These are phyloP conservation scores for Pisolithus albus DNA, from an alignment of 768 basidiomycete genomes.

Conservation along the genomic window DNA sequence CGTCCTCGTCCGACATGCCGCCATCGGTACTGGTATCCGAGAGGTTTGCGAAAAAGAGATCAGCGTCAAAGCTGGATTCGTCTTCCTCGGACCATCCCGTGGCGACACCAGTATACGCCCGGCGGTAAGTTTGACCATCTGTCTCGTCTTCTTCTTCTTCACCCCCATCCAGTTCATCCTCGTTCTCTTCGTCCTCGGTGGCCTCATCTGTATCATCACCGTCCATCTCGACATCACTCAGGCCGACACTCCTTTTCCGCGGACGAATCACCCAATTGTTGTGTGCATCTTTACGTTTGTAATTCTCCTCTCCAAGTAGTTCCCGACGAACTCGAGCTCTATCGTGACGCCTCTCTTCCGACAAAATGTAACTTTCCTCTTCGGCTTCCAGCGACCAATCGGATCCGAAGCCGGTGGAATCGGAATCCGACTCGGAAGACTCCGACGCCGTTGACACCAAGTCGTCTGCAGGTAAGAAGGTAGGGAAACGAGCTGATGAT, in stretches of 20 bases:
- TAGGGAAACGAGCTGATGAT: constrained; percentile 46
- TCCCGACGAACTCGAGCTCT: constrained; percentile 55
- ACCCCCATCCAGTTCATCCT: constrained; percentile 32
- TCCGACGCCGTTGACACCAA: constrained; percentile 44
- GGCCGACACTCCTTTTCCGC: constrained; percentile 62
- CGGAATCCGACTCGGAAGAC: constrained; percentile 34
- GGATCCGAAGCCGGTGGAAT: constrained; percentile 36
- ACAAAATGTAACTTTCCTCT: constrained; percentile 53
- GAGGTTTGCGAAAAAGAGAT: constrained; percentile 77
- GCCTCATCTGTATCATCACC: constrained; percentile 49
- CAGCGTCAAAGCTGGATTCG: constrained; percentile 75
- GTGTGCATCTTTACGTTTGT: constrained; percentile 34
- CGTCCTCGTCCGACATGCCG: constrained; percentile 34
- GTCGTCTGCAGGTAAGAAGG: constrained; percentile 61
- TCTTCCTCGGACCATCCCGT: constrained; percentile 77
- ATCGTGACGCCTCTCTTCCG: constrained; percentile 39
- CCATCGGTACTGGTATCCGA: constrained; percentile 45
- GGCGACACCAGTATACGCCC: constrained; percentile 55
- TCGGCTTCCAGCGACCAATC: constrained; percentile 56
- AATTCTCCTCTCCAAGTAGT: constrained; percentile 47
- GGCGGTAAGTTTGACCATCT: constrained; percentile 34
- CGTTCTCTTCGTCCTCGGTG: constrained; percentile 53
- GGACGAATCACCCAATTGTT: constrained; percentile 66
- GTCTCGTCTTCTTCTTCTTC: constrained; percentile 41
- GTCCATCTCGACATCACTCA: constrained; percentile 59